Percentiles rank a stretch among this genome's conserved stretches.
These are phyloP conservation scores for Acanthamoeba healyi DNA, from an alignment of 208 protist genomes.

Conservation along the genomic window DNA sequence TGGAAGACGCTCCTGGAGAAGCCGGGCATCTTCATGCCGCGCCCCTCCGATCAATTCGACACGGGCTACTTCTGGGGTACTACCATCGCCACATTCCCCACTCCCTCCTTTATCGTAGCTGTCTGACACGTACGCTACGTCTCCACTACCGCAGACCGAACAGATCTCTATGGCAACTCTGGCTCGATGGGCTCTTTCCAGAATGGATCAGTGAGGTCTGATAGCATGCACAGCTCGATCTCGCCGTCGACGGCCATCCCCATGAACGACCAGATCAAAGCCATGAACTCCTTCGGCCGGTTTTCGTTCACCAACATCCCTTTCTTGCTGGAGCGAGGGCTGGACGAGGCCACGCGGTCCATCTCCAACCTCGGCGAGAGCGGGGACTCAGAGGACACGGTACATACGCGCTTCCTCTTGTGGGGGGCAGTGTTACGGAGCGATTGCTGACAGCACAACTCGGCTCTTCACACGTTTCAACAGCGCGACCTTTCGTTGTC, in stretches of 20 bases:
- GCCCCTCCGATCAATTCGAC: conserved; percentile 78
- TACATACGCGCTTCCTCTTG: background rate
- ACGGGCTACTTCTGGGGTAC: conserved; percentile 82
- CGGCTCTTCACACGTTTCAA: background rate
- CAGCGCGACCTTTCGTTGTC: background rate
- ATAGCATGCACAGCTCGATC: background rate
- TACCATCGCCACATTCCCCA: background rate
- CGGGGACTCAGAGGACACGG: conserved; percentile 34
- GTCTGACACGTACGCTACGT: background rate
- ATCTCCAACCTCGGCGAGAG: conserved; percentile 19
- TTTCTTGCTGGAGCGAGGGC: conserved; percentile 29
- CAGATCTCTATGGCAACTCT: conserved; percentile 1
- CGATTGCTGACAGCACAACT: too few species aligned
- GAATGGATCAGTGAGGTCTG: background rate
- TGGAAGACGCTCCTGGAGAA: conserved; percentile 85
- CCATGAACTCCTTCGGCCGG: conserved; percentile 68
- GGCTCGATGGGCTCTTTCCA: conserved; percentile 20
- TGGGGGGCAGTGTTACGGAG: background rate
- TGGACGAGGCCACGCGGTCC: conserved; percentile 65
- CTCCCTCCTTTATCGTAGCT: background rate
- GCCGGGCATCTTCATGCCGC: conserved; percentile 83
- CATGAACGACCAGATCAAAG: conserved; percentile 28
- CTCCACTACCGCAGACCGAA: background rate
- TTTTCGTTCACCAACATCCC: conserved; percentile 77
- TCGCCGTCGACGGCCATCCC: conserved; percentile 27